phyloP scores from a whole-genome alignment of 306 rosid genomes.

The Hippophae gyantsensis region DNA sequence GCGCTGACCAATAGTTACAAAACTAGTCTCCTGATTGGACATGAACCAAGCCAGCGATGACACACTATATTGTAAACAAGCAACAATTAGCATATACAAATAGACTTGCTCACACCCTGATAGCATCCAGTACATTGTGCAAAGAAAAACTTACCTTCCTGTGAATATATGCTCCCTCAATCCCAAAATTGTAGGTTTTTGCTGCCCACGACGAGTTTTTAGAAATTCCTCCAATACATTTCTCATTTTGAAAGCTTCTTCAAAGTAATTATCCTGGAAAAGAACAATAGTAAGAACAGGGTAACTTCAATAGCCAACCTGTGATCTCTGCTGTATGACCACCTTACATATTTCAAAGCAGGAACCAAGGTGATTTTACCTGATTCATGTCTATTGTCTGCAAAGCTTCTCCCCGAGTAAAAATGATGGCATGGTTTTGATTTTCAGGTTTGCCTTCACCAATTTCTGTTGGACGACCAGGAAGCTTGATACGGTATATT shows the following conservation, averaged over 20 bases:
- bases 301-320: not conserved
- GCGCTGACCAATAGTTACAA: slow-evolving; percentile 93
- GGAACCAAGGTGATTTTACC: slow-evolving; percentile 30
- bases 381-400: slow-evolving; percentile 99
- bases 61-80: slow-evolving; percentile 56
- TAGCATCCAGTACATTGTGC: too few species aligned
- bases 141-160: slow-evolving; percentile 55
- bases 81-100: slow-evolving; percentile 10
- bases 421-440: slow-evolving; percentile 95
- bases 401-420: slow-evolving; percentile 95
- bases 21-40: slow-evolving; percentile 97
- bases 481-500: slow-evolving; percentile 96
- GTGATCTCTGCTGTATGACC: not conserved
- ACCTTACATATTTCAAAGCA: slow-evolving; percentile 8
- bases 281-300: slow-evolving; percentile 1
- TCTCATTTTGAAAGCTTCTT: slow-evolving; percentile 98
- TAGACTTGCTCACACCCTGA: too few species aligned
- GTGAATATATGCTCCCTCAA: slow-evolving; percentile 95
- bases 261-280: slow-evolving; percentile 77
- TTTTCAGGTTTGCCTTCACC: slow-evolving; percentile 99
- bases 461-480: slow-evolving; percentile 77
- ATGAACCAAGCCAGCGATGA: slow-evolving; percentile 99
- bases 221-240: slow-evolving; percentile 76
- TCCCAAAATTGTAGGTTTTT: slow-evolving; percentile 82
- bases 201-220: slow-evolving; percentile 39